Evolutionary conservation across 2,329 filamentous ascomycete species (phyloP), one percentile per base, ranked within the genome.

Genomic region (Bimuria novae-zelandiae): DNA sequence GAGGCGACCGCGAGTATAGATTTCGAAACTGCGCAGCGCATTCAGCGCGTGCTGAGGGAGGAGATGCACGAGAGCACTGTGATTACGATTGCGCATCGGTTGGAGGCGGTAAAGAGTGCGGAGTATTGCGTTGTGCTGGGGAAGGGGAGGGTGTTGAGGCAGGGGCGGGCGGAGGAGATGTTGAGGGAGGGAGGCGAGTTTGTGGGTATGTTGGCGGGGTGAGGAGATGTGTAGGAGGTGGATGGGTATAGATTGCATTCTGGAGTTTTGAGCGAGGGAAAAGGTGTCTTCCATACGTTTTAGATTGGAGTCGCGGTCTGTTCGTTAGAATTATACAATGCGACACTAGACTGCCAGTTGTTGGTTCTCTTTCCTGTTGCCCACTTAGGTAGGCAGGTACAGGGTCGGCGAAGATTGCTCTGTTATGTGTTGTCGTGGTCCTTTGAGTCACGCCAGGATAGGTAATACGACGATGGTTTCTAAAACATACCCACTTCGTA

Each of bases 1-100:
- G 86, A 88, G 62, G 85, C 85, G 2, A 87, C 85, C 1, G 84
- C 85, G 2, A 84, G 81, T 43, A 85, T 87, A 56, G 85, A 88
- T 66, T 77, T 80, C 47, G 83, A 86, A 56, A 87, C 84, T 1
- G 83, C 84, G 14, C 74, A 76, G 62, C 69, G 79, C 53, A 83
- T 85, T 40, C 81, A 84, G 63, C 72, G 75, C 47, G 76, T 84
- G 16, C 64, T 85, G 63, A 74, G 81, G 41, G 80, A 82, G 60
- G 82, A 85, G 68, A 76, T 85, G 77, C 75, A 69, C 43, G 77
- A 78, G 52, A 83, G 80, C 55, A 88, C 85, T 0, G 84, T 88
- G 12, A 80, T 88, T 51, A 85, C 82, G 0, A 85, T 88, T 70
- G 85, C 85, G 17, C 85, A 88, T 77, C 77, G 85, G 1, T 70